phyloP scores from a whole-genome alignment of 164 flowering plant species.

The Chimonanthus praecox region DNA sequence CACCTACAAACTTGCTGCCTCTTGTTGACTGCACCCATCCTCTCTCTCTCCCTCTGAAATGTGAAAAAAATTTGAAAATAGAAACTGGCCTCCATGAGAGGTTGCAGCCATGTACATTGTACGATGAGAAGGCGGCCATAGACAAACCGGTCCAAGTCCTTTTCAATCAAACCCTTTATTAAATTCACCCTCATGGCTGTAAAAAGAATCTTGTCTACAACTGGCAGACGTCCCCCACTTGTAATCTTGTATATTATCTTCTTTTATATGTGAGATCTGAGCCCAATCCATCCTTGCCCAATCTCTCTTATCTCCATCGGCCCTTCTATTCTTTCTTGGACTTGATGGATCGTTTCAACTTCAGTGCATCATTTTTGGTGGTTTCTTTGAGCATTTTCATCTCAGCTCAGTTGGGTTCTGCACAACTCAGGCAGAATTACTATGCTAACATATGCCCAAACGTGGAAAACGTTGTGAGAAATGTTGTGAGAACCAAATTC shows the following conservation, averaged over 20 bases:
- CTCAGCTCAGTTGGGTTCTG: constrained; percentile 28
- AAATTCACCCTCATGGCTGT: not conserved
- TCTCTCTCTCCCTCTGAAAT: not conserved
- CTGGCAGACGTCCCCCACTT: not conserved
- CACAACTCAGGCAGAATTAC: constrained; percentile 50
- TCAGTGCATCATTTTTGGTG: constrained; percentile 11
- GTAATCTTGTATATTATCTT: too few relatives aligned
- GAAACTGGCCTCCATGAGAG: not conserved
- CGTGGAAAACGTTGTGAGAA: constrained; percentile 60
- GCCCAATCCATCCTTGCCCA: not conserved
- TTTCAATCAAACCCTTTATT: not conserved
- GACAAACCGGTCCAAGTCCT: not conserved
- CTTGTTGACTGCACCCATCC: not conserved
- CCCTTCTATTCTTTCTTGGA: not conserved
- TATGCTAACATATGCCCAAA: constrained; percentile 67
- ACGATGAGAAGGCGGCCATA: not conserved
- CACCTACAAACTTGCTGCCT: not conserved
- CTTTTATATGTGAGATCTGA: not conserved
- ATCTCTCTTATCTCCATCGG: not conserved
- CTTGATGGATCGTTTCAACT: constrained; percentile 23
- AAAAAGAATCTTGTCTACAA: not conserved
- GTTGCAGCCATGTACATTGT: not conserved
- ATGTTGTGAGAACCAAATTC: constrained; percentile 51
- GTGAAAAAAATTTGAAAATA: too few relatives aligned
- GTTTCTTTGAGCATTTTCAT: constrained; percentile 21